Percentiles rank a stretch among this genome's conserved stretches.
Evolutionary conservation across 495 filamentous ascomycete species (phyloP).

Genomic region (Aspergillus ostianus): DNA sequence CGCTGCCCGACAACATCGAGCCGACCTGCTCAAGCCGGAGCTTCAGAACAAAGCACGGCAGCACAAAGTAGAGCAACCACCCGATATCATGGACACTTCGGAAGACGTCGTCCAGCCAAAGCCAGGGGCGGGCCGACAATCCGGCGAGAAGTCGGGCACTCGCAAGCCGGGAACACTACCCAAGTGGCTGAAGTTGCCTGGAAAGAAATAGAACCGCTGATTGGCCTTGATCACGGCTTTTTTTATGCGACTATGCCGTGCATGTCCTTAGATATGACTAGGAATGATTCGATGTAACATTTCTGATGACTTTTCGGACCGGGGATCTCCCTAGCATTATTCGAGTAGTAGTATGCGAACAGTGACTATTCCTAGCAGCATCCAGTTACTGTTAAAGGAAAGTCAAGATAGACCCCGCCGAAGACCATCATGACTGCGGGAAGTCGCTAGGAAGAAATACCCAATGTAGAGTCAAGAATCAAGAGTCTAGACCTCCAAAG

Average conservation of each 20-base stretch:
- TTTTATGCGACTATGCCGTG: not conserved
- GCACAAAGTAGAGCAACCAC: constrained; percentile 55
- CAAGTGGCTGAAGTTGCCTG: constrained; percentile 69
- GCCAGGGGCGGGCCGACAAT: constrained; percentile 25
- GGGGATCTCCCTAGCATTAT: not conserved
- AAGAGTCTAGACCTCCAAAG: not conserved
- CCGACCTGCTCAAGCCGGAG: constrained; percentile 61
- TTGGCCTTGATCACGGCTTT: not conserved
- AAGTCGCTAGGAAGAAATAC: no score
- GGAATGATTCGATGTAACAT: not conserved
- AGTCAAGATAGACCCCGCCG: no score
- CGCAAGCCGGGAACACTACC: constrained; percentile 51
- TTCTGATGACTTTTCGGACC: not conserved
- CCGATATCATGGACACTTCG: constrained; percentile 38
- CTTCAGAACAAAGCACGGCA: constrained; percentile 65
- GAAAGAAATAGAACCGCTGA: constrained; percentile 44
- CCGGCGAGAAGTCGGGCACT: constrained; percentile 42
- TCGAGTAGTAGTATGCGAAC: no score
- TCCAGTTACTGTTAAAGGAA: no score
- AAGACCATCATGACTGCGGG: no score
- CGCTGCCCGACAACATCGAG: constrained; percentile 34
- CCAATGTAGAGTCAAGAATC: no score
- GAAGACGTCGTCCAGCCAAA: constrained; percentile 33
- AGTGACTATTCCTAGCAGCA: no score
- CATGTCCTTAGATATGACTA: not conserved